Evolutionary conservation across 2,329 filamentous ascomycete species (phyloP), one percentile per base, ranked within the genome.

Genomic region (Geosmithia putterillii): DNA sequence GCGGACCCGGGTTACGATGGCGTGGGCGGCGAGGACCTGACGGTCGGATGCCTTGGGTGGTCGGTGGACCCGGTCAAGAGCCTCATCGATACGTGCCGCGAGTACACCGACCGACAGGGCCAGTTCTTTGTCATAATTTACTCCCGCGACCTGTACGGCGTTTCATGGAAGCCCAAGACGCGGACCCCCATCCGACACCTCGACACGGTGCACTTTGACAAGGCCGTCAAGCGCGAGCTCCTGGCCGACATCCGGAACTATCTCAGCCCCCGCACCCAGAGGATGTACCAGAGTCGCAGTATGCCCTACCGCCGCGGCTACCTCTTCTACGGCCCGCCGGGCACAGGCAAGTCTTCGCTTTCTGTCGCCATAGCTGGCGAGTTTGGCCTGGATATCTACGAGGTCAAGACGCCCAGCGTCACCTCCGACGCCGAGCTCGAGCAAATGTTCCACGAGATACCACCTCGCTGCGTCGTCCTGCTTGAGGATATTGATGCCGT

Each of bases 281-380:
- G 68, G 35, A 79, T 79, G 62, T 86, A 86, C 46, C 71, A 78
- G 10, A 73, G 73, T 25, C 70, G 81, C 7, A 79, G 56, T 34
- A 61, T 61, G 55, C 59, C 57, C 0, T 62, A 62, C 35, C 51
- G 57, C 12, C 45, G 58, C 22, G 79, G 79, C 0, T 83, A 82
- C 51, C 66, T 83, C 0, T 76, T 83, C 43, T 70, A 81, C 45
- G 79, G 79, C 0, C 77, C 76, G 0, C 76, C 76, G 0, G 76
- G 76, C 1, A 79, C 74, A 0, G 75, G 76, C 2, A 80, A 80
- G 49, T 77, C 74, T 0, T 72, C 67, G 23, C 54, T 76, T 1
- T 73, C 70, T 14, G 66, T 74, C 5, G 71, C 72, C 0, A 64
- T 71, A 10, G 69, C 71, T 0, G 71, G 72, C 2, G 58, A 70